These are phyloP conservation scores for Arachnopeziza araneosa DNA, from an alignment of 2,329 filamentous ascomycete species.

Conservation along the genomic window DNA sequence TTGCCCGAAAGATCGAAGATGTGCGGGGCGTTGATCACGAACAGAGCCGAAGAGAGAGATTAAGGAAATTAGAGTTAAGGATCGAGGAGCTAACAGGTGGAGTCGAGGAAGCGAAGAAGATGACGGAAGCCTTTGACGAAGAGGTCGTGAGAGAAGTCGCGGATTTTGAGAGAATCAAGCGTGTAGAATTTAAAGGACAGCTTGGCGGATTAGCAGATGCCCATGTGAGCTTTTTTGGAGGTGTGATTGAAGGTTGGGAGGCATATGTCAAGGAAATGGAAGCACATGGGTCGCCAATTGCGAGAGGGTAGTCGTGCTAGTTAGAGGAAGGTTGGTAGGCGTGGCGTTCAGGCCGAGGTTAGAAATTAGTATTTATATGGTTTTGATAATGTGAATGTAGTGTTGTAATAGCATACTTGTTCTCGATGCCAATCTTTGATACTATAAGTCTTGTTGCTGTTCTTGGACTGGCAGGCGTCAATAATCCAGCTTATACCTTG, in stretches of 20 bases:
- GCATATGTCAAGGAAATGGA: conserved; percentile 86
- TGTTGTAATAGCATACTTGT: too few species aligned
- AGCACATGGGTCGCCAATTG: conserved; percentile 44
- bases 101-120: conserved; percentile 81
- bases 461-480: too few species aligned
- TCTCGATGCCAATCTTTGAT: too few species aligned
- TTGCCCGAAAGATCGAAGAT: conserved; percentile 92
- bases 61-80: conserved; percentile 83
- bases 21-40: conserved; percentile 96
- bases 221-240: conserved; percentile 81
- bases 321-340: too few species aligned
- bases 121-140: conserved; percentile 89
- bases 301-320: not conserved
- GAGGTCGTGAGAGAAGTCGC: conserved; percentile 89
- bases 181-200: conserved; percentile 83
- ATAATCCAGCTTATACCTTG: too few species aligned
- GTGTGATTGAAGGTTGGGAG: conserved; percentile 80
- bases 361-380: too few species aligned
- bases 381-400: too few species aligned
- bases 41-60: conserved; percentile 76
- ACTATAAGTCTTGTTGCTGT: too few species aligned
- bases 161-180: conserved; percentile 96
- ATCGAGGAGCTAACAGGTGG: conserved; percentile 89
- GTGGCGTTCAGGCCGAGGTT: too few species aligned
- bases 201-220: conserved; percentile 77